Conservation (phyloP, 208 protist genomes). For the Leishmania guyanensis region DNA sequence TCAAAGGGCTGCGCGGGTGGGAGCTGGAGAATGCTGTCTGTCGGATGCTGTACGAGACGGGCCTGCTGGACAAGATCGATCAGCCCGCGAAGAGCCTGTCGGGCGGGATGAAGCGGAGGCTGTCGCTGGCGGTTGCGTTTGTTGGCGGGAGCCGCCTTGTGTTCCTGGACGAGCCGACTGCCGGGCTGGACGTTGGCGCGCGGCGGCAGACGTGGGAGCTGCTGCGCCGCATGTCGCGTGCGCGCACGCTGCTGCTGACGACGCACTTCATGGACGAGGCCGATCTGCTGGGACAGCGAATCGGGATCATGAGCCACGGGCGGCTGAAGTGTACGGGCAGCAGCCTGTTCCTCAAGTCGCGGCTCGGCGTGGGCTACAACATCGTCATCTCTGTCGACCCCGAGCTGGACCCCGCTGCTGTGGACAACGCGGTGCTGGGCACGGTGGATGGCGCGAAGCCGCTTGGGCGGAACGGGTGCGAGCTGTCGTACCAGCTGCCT, state of each 20-base stretch:
- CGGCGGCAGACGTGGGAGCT: constrained; percentile 81
- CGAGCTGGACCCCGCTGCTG: constrained; percentile 25
- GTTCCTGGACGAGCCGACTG: constrained; percentile 90
- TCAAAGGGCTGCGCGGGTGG: constrained; percentile 81
- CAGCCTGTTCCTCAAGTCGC: constrained; percentile 56
- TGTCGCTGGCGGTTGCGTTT: constrained; percentile 86
- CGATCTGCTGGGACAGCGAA: constrained; percentile 89
- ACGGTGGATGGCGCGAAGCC: constrained; percentile 29
- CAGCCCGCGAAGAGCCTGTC: constrained; percentile 39
- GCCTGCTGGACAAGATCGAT: constrained; percentile 61
- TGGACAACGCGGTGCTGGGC: constrained; percentile 25
- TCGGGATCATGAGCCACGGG: constrained; percentile 91
- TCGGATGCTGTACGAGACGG: constrained; percentile 51
- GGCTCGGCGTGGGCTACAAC: constrained; percentile 56
- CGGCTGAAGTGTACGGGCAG: constrained; percentile 51
- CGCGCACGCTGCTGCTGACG: constrained; percentile 62
- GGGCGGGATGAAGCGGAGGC: constrained; percentile 86
- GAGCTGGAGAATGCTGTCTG: constrained; percentile 38
- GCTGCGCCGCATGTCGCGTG: constrained; percentile 32
- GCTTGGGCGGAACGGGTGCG: constrained; percentile 30
- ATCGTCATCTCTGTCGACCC: constrained; percentile 40
- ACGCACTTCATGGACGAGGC: constrained; percentile 98
- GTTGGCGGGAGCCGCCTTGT: constrained; percentile 69
- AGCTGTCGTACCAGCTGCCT: constrained; percentile 47
- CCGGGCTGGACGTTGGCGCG: constrained; percentile 80